Conservation (phyloP, 371 early-diverging fungal genomes). For the Lichtheimia corymbifera region DNA sequence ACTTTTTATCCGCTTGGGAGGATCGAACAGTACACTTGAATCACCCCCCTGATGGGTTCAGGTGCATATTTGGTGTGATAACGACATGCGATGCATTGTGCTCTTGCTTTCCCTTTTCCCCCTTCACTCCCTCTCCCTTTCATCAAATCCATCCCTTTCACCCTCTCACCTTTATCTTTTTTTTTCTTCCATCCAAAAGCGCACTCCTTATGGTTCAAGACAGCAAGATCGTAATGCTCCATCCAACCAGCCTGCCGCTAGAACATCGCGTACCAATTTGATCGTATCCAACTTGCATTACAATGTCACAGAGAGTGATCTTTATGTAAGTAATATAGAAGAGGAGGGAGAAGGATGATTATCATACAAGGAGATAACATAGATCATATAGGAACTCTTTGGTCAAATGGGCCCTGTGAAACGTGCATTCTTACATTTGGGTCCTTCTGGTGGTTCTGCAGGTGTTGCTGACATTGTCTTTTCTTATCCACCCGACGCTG, state of each 20-base stretch:
- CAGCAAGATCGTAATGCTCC: slow-evolving; percentile 2
- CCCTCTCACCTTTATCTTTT: slow-evolving; percentile 19
- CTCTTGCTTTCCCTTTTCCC: slow-evolving; percentile 8
- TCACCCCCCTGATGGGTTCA: too few relatives aligned
- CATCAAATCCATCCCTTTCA: slow-evolving; percentile 2
- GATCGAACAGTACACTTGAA: too few relatives aligned
- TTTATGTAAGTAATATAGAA: slow-evolving; percentile 49
- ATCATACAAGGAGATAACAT: not conserved
- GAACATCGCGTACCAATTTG: slow-evolving; percentile 29
- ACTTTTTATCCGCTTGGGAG: too few relatives aligned
- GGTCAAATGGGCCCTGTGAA: slow-evolving; percentile 54
- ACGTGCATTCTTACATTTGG: slow-evolving; percentile 56
- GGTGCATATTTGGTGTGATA: not conserved
- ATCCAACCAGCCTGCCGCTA: not conserved
- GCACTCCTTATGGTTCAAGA: slow-evolving; percentile 16
- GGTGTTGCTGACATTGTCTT: slow-evolving; percentile 67
- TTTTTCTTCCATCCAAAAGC: slow-evolving; percentile 17
- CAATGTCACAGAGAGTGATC: slow-evolving; percentile 68
- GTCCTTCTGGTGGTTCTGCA: slow-evolving; percentile 61
- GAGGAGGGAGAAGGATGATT: not conserved
- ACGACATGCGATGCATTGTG: not conserved
- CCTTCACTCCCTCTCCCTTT: not conserved
- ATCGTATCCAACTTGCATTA: slow-evolving; percentile 64
- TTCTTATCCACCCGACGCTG: slow-evolving; percentile 49
- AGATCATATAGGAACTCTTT: slow-evolving; percentile 47